Base-by-base conservation (phyloP, 805 yeast genomes). In the Pachysolen tannophilus region DNA sequence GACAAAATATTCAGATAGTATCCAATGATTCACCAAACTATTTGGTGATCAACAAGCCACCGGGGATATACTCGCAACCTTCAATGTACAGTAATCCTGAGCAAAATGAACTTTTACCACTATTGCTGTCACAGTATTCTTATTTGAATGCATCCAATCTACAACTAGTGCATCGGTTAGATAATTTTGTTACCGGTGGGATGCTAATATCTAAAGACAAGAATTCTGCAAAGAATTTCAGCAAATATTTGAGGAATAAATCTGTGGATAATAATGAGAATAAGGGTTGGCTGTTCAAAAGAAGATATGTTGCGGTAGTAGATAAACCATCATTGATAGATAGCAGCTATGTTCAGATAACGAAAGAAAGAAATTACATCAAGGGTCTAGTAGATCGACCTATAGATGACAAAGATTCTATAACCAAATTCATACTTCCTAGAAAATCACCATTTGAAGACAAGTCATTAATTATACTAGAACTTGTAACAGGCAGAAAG, bases 131-230 rank as follows among this genome's bases (percentile, higher is more conserved):
- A 17, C n/a, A 18, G 21, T 8, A 27, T 14, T 18, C 15, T 8
- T 3, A 34, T 31, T 18, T 23, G 6, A 19, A 2, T 38, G 41
- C 37, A 41, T 9, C 25, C 3, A 28, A 41, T 3, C 45, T 54
- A 35, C 48, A 53, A 30, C 48, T 51, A 5, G 60, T 65, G 1
- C 69, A 64, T 28, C 46, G 71, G 33, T 41, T 65, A 15, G 70
- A 65, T 37, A 49, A 47, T 19, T 41, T 47, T 33, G 69, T 61
- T 6, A 57, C 66, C 14, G 71, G 71, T 16, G 68, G 67, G 1
- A 36, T 63, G 30, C 45, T 65, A 3, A 32, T 63, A 4, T 62
- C 68, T 2, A 53, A 48, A 34, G 56, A 50, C 31, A 48, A 52
- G 33, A 46, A 43, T 7, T 46, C 58, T 0, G 64, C 68, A 1